Percentiles rank a stretch among this genome's conserved stretches.
These are phyloP conservation scores for Rhododendron molle DNA, from an alignment of 148 eudicot genomes.

Conservation along the genomic window DNA sequence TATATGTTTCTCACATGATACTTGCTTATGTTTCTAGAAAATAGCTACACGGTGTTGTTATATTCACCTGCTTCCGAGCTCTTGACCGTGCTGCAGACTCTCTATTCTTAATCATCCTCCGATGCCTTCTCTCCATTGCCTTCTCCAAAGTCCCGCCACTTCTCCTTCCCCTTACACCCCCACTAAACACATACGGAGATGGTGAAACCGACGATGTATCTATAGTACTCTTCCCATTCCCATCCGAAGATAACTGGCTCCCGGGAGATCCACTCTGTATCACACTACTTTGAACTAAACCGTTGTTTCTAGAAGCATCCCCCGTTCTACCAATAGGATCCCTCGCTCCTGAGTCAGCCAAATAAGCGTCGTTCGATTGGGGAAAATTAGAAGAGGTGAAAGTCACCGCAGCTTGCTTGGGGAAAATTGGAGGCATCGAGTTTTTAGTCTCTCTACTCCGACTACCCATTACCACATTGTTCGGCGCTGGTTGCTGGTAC, in stretches of 20 bases:
- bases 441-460: constrained; percentile 11
- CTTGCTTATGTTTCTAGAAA: not conserved
- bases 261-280: constrained; percentile 28
- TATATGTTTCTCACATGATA: not conserved
- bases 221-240: constrained; percentile 8
- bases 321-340: constrained; percentile 15
- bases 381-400: constrained; percentile 25
- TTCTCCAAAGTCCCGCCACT: constrained; percentile 32
- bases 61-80: constrained; percentile 49
- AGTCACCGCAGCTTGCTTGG: constrained; percentile 38
- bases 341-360: constrained; percentile 24
- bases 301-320: constrained; percentile 16
- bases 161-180: constrained; percentile 30
- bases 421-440: constrained; percentile 29
- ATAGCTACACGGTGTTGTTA: not conserved
- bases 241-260: constrained; percentile 24
- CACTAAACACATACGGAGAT: constrained; percentile 17
- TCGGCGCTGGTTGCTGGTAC: constrained; percentile 32
- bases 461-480: constrained; percentile 19
- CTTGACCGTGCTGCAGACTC: constrained; percentile 63
- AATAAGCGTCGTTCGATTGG: constrained; percentile 15
- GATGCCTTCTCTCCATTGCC: constrained; percentile 46
- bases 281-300: constrained; percentile 16
- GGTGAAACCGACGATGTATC: constrained; percentile 32
- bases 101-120: constrained; percentile 57